phyloP scores from a whole-genome alignment of 2,329 filamentous ascomycete genomes.

The Magnaporthiopsis rhizophila region DNA sequence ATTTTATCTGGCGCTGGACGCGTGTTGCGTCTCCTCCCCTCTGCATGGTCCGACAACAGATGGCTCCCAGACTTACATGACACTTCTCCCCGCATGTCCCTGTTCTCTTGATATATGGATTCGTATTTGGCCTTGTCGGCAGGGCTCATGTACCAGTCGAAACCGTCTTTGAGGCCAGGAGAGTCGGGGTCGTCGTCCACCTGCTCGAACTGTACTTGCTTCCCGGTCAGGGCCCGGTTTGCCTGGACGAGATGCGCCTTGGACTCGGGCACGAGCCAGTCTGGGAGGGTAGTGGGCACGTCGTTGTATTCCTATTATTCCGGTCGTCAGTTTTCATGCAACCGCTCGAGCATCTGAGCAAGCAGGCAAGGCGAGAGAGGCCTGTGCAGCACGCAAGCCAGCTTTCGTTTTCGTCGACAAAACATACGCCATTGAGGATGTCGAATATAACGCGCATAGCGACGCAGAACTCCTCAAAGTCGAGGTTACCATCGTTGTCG shows the following conservation, averaged over 20 bases:
- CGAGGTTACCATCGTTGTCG: conserved; percentile 92
- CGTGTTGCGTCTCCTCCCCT: too few species aligned
- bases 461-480: conserved; percentile 99
- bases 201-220: conserved; percentile 74
- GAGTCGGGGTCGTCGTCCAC: conserved; percentile 78
- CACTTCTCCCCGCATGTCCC: conserved; percentile 78
- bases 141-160: conserved; percentile 99
- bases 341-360: too few species aligned
- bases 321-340: background rate
- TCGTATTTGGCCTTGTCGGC: conserved; percentile 89
- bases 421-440: conserved; percentile 76
- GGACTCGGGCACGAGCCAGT: conserved; percentile 95
- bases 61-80: conserved; percentile 46
- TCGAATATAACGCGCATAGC: conserved; percentile 98
- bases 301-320: conserved; percentile 69
- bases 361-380: background rate
- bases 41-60: too few species aligned
- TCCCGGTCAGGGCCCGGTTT: conserved; percentile 67
- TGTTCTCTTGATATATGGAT: conserved; percentile 90
- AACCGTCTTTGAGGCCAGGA: conserved; percentile 83
- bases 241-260: conserved; percentile 88
- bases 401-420: background rate
- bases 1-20: too few species aligned
- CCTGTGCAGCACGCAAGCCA: background rate
- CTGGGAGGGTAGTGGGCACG: conserved; percentile 77